Conservation (phyloP, 169 alveolate species). For the Cryptosporidium baileyi region DNA sequence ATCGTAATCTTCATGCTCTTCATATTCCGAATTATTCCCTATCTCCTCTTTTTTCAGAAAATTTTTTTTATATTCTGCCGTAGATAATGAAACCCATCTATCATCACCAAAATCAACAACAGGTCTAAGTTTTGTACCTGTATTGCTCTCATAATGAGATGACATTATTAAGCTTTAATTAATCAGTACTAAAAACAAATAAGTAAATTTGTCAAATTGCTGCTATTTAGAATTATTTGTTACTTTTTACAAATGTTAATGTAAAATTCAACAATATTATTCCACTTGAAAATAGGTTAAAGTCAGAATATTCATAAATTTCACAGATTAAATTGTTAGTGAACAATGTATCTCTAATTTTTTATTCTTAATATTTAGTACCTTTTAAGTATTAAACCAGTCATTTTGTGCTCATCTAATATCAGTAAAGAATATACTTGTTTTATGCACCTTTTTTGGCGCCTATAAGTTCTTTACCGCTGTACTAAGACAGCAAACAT, state of each 20-base stretch:
- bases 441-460: slow-evolving; percentile 66
- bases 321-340: too few relatives aligned
- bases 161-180: slow-evolving; percentile 48
- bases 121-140: slow-evolving; percentile 60
- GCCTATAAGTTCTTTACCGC: slow-evolving; percentile 37
- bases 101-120: slow-evolving; percentile 67
- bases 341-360: too few relatives aligned
- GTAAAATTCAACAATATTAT: too few relatives aligned
- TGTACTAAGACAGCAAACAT: slow-evolving; percentile 21
- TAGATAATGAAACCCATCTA: slow-evolving; percentile 68
- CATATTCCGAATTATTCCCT: slow-evolving; percentile 4
- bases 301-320: too few relatives aligned
- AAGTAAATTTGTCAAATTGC: not conserved
- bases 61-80: slow-evolving; percentile 56
- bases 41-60: slow-evolving; percentile 5
- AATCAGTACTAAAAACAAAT: too few relatives aligned
- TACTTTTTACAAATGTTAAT: too few relatives aligned
- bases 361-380: too few relatives aligned
- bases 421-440: slow-evolving; percentile 54
- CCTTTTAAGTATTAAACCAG: slow-evolving; percentile 12
- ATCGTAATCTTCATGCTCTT: slow-evolving; percentile 24
- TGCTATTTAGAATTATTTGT: too few relatives aligned
- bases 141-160: slow-evolving; percentile 37
- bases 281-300: too few relatives aligned
- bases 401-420: slow-evolving; percentile 15